Conservation (phyloP, 345 rosid species). For the Excoecaria agallocha region DNA sequence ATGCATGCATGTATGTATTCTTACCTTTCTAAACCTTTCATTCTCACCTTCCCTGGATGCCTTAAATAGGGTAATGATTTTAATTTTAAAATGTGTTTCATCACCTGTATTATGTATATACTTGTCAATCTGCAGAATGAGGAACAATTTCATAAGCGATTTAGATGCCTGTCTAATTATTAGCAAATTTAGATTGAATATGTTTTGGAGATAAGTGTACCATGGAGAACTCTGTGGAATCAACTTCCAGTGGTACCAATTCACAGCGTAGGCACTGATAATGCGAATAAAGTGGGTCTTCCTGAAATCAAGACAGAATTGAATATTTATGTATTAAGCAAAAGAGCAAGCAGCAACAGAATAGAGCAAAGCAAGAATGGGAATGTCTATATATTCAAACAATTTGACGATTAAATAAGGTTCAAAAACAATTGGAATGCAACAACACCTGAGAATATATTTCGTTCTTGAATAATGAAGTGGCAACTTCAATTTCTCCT, state of each 20-base stretch:
- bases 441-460: neutral
- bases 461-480: neutral
- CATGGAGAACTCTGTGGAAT: neutral
- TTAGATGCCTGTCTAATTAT: neutral
- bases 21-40: neutral
- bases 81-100: neutral
- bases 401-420: too few relatives aligned
- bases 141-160: neutral
- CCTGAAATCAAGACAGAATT: neutral
- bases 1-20: neutral
- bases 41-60: neutral
- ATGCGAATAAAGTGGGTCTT: neutral
- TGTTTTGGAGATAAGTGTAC: neutral
- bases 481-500: neutral
- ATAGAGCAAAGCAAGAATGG: neutral
- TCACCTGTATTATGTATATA: neutral
- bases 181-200: neutral
- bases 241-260: neutral
- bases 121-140: neutral
- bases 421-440: neutral
- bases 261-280: neutral
- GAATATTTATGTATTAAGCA: neutral
- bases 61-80: neutral
- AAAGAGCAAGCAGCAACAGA: neutral
- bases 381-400: neutral